phyloP scores from a whole-genome alignment of 1,139 yeast genomes.

The Maudiozyma humilis region DNA sequence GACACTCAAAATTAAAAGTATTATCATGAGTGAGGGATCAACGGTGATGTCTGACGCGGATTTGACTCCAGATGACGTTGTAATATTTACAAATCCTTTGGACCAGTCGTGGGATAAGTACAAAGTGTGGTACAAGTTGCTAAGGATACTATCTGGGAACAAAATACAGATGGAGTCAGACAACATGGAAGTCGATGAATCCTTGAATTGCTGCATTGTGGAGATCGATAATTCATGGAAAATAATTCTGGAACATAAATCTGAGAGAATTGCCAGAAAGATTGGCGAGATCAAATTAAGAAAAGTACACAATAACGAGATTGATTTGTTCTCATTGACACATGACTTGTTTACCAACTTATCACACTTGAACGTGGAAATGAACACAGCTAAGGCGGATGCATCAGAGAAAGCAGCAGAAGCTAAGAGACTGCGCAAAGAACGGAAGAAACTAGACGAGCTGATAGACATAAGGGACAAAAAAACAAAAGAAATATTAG shows the following conservation, averaged over 20 bases:
- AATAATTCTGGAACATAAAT: conserved; percentile 17
- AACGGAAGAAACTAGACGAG: conserved; percentile 11
- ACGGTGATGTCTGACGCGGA: conserved; percentile 7
- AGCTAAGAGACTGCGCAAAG: conserved; percentile 9
- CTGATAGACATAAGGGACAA: conserved; percentile 18
- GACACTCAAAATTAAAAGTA: conserved; percentile 4
- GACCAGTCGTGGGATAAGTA: not conserved
- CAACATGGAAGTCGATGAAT: too few relatives aligned
- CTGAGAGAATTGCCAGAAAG: conserved; percentile 16
- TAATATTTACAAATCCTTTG: not conserved
- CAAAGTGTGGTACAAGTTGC: conserved; percentile 20
- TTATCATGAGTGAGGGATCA: conserved; percentile 20
- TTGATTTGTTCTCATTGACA: conserved; percentile 23
- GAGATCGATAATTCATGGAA: conserved; percentile 11
- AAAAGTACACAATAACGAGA: conserved; percentile 14
- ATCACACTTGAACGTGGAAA: conserved; percentile 13
- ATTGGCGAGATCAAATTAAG: conserved; percentile 17
- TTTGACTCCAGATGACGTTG: not conserved
- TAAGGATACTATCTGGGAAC: conserved; percentile 17
- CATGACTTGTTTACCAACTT: conserved; percentile 12
- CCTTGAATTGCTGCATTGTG: too few relatives aligned
- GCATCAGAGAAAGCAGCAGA: not conserved
- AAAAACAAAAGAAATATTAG: conserved; percentile 15
- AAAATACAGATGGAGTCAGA: conserved; percentile 8
- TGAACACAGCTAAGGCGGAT: conserved; percentile 3